Evolutionary conservation across 805 yeast species (phyloP), one percentile per base, ranked within the genome.

Genomic region (Candida ulmi): DNA sequence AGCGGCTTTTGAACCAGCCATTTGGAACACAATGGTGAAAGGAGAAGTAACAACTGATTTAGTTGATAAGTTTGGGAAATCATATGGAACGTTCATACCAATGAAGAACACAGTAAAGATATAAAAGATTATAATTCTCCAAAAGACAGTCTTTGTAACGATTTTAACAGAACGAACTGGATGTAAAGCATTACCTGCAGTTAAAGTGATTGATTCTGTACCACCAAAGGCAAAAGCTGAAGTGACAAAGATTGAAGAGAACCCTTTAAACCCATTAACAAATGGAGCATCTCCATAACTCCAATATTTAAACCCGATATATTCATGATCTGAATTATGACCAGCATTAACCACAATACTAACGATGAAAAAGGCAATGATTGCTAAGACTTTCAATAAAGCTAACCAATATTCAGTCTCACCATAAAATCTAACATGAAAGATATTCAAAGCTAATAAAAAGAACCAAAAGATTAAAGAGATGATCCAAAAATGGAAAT

Each of bases 371-470:
- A 74, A 76, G 9, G 81, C 83, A 25, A 66, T 51, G 42, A 78
- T 71, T 47, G 81, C 76, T 31, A 81, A 58, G 21, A 83, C 75
- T 58, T 83, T 84, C 51, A 84, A 69, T 46, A 74, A 48, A 34
- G 85, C 80, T 54, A 83, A 78, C 60, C 78, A 72, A 43, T 83
- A 72, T 53, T 76, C 83, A 15, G 79, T 76, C 54, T 76, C 81
- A 41, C 80, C 83, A 43, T 72, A 74, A 50, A 76, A 73, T 40
- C 61, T 65, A 24, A 73, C 76, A 44, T 76, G 78, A 45, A 72
- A 65, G 21, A 71, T 52, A 52, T 74, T 72, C 41, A 78, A 65
- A 16, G 54, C 40, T n/a, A 74, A 50, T 23, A 78, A 61, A 3
- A 76, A 55, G n/a, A 66, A 55, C 50, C 66, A 74, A 52, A 78